Conservation (phyloP, 2,329 filamentous ascomycete species). For the Exophiala aquamarina region DNA sequence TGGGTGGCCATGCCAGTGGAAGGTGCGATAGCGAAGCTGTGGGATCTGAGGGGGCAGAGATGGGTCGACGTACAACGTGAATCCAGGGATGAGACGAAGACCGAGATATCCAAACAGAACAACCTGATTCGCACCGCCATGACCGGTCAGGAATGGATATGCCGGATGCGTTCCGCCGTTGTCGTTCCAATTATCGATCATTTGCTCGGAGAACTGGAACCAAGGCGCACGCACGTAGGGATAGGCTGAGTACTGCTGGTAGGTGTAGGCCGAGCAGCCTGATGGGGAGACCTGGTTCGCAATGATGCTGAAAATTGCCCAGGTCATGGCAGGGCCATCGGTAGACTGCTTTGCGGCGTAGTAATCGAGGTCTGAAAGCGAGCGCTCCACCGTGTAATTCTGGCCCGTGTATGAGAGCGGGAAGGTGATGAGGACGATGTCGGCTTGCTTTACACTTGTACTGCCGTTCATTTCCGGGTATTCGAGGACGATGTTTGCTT, state of each 20-base stretch:
- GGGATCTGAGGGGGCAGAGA: conserved; percentile 66
- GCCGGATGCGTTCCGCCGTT: conserved; percentile 70
- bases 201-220: conserved; percentile 70
- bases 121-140: conserved; percentile 68
- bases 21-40: conserved; percentile 59
- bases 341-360: conserved; percentile 68
- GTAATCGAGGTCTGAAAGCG: conserved; percentile 63
- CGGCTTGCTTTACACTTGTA: conserved; percentile 68
- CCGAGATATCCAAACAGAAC: conserved; percentile 68
- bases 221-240: conserved; percentile 67
- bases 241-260: conserved; percentile 61
- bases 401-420: conserved; percentile 59
- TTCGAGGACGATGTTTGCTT: conserved; percentile 62
- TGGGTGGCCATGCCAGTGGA: conserved; percentile 67
- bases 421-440: conserved; percentile 67
- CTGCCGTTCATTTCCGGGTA: conserved; percentile 67
- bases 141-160: conserved; percentile 70
- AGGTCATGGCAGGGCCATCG: conserved; percentile 72
- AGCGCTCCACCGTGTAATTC: conserved; percentile 50
- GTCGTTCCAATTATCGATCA: conserved; percentile 57
- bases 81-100: conserved; percentile 58
- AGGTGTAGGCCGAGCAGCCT: conserved; percentile 68
- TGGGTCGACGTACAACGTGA: conserved; percentile 60
- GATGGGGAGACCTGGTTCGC: conserved; percentile 65
- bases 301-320: conserved; percentile 66